phyloP scores from a whole-genome alignment of 2,329 filamentous ascomycete genomes.

The Cytospora schulzeri region DNA sequence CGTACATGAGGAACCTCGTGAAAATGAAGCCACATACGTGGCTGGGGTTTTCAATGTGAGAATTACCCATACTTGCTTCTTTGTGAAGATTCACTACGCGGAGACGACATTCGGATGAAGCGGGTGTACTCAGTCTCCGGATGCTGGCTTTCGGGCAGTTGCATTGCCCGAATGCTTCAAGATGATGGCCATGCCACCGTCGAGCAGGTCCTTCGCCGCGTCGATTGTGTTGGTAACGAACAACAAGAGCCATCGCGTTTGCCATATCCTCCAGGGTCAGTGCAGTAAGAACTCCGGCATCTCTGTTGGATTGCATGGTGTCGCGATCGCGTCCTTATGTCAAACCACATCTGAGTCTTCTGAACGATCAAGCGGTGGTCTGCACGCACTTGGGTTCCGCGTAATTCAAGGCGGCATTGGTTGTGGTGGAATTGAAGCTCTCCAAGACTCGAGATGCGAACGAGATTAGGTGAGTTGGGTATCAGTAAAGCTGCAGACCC shows the following conservation, averaged over 20 bases:
- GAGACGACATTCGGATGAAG: not conserved
- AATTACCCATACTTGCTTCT: not conserved
- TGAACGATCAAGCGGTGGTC: not conserved
- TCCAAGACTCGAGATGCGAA: not conserved
- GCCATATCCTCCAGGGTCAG: not conserved
- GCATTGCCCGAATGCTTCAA: not conserved
- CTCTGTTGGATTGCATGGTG: not conserved
- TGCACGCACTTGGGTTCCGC: not conserved
- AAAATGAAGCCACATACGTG: not conserved
- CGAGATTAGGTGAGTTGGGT: not conserved
- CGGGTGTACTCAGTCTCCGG: not conserved
- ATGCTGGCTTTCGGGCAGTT: not conserved
- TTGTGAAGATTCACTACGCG: not conserved
- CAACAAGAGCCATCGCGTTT: not conserved
- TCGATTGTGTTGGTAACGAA: not conserved
- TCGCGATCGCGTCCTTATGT: not conserved
- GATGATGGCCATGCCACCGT: not conserved
- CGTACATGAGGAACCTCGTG: slow-evolving; percentile 12
- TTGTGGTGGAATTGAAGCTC: too few species aligned
- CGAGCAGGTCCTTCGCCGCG: not conserved
- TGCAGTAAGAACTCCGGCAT: not conserved
- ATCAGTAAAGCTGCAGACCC: not conserved
- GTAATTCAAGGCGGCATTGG: not conserved
- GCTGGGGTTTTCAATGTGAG: not conserved
- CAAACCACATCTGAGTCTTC: not conserved